These are phyloP conservation scores for Pythium monospermum DNA, from an alignment of 352 stramenopile species.

Conservation along the genomic window DNA sequence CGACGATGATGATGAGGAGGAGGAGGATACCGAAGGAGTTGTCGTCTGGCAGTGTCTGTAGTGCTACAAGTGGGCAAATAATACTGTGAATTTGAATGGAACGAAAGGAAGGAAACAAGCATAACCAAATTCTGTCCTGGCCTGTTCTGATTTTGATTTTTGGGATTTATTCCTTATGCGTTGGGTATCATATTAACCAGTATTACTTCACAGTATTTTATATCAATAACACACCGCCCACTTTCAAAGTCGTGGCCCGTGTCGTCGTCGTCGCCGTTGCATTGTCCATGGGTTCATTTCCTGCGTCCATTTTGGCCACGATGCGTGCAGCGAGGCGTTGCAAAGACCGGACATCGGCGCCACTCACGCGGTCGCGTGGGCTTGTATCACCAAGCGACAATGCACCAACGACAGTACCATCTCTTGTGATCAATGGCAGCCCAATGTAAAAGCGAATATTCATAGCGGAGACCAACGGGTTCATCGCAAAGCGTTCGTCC, in stretches of 20 bases:
- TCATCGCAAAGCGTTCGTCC: constrained; percentile 76
- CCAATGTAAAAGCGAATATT: constrained; percentile 79
- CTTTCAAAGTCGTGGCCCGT: neutral
- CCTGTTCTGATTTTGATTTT: too few relatives aligned
- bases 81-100: too few relatives aligned
- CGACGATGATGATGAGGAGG: neutral
- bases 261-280: too few relatives aligned
- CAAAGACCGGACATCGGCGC: constrained; percentile 60
- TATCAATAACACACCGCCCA: constrained; percentile 19
- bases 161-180: too few relatives aligned
- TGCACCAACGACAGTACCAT: constrained; percentile 64
- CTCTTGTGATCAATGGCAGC: constrained; percentile 61
- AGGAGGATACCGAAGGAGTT: too few relatives aligned
- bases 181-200: too few relatives aligned
- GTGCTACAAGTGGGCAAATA: too few relatives aligned
- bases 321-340: constrained; percentile 63
- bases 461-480: constrained; percentile 63
- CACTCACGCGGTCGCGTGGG: constrained; percentile 56
- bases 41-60: too few relatives aligned
- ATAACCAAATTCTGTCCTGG: too few relatives aligned
- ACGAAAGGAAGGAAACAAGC: too few relatives aligned
- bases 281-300: constrained; percentile 31
- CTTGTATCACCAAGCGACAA: constrained; percentile 67
- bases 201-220: too few relatives aligned
- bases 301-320: constrained; percentile 67